Evolutionary conservation across 2,329 filamentous ascomycete genomes (phyloP).

Genomic region (Sporothrix dimorphospora): DNA sequence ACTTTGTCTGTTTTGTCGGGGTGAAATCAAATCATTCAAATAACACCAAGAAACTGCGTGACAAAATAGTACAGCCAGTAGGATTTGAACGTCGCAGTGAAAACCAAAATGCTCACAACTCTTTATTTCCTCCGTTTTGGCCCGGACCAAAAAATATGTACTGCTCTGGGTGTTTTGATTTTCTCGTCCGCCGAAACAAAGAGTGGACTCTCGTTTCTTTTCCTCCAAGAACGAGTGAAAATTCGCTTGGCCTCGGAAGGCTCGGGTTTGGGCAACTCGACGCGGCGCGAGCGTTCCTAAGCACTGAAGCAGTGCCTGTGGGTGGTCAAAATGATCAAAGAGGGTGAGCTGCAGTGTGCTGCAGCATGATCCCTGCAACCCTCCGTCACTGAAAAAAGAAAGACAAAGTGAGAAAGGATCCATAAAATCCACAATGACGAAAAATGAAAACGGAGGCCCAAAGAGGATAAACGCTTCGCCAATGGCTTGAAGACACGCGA

Average conservation of each 20-base stretch:
- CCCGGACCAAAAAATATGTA: not conserved
- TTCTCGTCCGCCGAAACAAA: not conserved
- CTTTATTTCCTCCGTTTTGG: not conserved
- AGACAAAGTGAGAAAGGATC: not conserved
- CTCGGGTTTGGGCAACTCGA: slow-evolving; percentile 11
- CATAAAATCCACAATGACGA: not conserved
- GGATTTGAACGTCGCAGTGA: not conserved
- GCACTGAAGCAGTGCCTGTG: not conserved
- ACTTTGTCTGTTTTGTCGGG: not conserved
- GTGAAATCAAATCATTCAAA: not conserved
- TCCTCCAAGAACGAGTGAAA: not conserved
- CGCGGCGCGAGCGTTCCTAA: not conserved
- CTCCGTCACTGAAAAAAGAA: not conserved
- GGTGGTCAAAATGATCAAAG: not conserved
- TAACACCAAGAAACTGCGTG: not conserved
- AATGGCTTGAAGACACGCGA: slow-evolving; percentile 19
- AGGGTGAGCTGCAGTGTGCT: not conserved
- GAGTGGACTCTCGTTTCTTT: not conserved
- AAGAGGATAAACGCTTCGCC: slow-evolving; percentile 20
- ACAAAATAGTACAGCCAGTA: not conserved
- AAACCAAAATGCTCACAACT: not conserved
- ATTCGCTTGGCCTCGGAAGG: not conserved
- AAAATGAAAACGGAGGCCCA: not conserved
- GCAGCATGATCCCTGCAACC: slow-evolving; percentile 9
- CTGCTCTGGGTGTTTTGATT: not conserved